Evolutionary conservation across 2,329 filamentous ascomycete genomes (phyloP).

Genomic region (Rosellinia necatrix): DNA sequence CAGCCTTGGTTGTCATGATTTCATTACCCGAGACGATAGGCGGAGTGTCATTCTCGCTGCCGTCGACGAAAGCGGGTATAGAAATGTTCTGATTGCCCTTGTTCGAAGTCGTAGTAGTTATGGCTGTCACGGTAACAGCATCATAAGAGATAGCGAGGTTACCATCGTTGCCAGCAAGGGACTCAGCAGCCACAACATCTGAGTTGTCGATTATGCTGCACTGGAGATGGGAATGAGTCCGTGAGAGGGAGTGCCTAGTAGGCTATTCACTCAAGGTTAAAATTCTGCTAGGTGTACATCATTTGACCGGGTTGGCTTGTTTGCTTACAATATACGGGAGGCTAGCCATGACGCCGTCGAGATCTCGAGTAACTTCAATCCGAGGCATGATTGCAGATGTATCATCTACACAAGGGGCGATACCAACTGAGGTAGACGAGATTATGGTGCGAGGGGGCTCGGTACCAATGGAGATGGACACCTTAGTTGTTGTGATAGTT

Average conservation of each 20-base stretch:
- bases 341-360: not conserved
- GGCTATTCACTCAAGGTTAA: not conserved
- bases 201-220: conserved; percentile 9
- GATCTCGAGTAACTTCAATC: too few relatives aligned
- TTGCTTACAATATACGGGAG: not conserved
- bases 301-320: not conserved
- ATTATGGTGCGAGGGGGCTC: not conserved
- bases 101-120: not conserved
- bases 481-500: conserved; percentile 11
- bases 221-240: conserved; percentile 9
- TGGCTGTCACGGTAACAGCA: not conserved
- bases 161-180: not conserved
- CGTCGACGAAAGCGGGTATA: too few relatives aligned
- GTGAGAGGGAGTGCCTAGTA: not conserved
- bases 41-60: too few relatives aligned
- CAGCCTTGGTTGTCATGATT: too few relatives aligned
- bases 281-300: not conserved
- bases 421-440: too few relatives aligned
- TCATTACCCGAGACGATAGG: too few relatives aligned
- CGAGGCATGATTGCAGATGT: too few relatives aligned
- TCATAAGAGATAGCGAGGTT: too few relatives aligned
- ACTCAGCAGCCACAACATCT: conserved; percentile 5
- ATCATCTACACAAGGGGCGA: too few relatives aligned
- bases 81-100: too few relatives aligned
- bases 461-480: conserved; percentile 20